These are phyloP conservation scores for Bruguiera sexangula DNA, from an alignment of 345 rosid species.

Conservation along the genomic window DNA sequence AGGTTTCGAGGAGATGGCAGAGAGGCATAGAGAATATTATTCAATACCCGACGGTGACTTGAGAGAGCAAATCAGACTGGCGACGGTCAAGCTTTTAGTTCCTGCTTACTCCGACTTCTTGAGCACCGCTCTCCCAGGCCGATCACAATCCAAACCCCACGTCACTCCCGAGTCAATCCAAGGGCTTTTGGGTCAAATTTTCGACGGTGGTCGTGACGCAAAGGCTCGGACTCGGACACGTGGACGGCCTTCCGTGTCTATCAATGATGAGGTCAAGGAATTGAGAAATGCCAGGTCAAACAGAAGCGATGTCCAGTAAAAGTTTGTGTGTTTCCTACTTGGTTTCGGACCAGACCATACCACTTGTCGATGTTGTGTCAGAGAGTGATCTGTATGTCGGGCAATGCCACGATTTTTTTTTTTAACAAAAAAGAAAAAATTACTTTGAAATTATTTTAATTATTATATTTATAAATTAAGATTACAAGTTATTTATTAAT, in stretches of 20 bases:
- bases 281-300: conserved; percentile 31
- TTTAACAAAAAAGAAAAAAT: no score
- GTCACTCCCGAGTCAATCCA: conserved; percentile 31
- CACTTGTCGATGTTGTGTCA: background rate
- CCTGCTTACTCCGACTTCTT: conserved; percentile 42
- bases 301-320: conserved; percentile 13
- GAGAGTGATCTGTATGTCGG: no score
- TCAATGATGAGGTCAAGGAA: conserved; percentile 25
- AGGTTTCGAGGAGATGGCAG: conserved; percentile 40
- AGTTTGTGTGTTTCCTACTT: background rate
- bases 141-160: conserved; percentile 21
- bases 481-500: no score
- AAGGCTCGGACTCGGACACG: conserved; percentile 24
- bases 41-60: conserved; percentile 46
- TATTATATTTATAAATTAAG: no score
- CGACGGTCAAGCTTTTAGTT: conserved; percentile 43
- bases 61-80: conserved; percentile 51
- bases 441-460: no score
- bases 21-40: conserved; percentile 32
- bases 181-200: conserved; percentile 29
- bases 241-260: conserved; percentile 12
- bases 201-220: conserved; percentile 30
- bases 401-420: no score
- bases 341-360: background rate
- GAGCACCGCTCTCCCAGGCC: conserved; percentile 10